Evolutionary conservation across 2,329 filamentous ascomycete genomes (phyloP).

Genomic region (Claviceps maximensis): DNA sequence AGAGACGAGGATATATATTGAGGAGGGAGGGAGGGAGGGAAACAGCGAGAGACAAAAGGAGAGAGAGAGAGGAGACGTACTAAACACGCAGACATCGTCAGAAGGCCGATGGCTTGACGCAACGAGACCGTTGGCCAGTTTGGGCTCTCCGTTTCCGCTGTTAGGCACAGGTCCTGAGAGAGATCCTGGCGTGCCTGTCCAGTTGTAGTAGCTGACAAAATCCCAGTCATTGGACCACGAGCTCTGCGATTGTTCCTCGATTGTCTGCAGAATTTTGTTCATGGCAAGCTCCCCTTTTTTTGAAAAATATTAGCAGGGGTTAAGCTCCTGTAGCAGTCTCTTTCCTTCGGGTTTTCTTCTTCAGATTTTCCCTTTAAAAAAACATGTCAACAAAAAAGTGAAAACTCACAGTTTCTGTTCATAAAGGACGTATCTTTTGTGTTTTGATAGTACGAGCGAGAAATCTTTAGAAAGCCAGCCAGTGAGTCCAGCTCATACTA

Average conservation of each 20-base stretch:
- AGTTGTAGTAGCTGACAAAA: conserved; percentile 18
- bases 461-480: conserved; percentile 71
- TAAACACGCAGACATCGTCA: conserved; percentile 67
- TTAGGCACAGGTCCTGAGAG: conserved; percentile 38
- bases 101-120: conserved; percentile 72
- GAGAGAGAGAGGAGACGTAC: conserved; percentile 6
- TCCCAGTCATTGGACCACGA: conserved; percentile 13
- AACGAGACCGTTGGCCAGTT: conserved; percentile 62
- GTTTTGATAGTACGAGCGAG: conserved; percentile 60
- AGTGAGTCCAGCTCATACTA: conserved; percentile 83
- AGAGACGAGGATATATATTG: too few relatives aligned
- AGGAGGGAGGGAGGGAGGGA: too few relatives aligned
- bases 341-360: too few relatives aligned
- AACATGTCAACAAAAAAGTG: too few relatives aligned
- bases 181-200: conserved; percentile 15
- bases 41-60: too few relatives aligned
- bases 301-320: conserved; percentile 19
- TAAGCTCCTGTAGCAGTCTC: too few relatives aligned
- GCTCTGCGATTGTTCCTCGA: conserved; percentile 15
- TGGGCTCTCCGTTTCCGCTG: conserved; percentile 62
- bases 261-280: conserved; percentile 14
- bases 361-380: too few relatives aligned
- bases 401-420: conserved; percentile 15
- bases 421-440: conserved; percentile 60
- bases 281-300: conserved; percentile 54